Conservation (phyloP, 73 alveolate species). For the Paramecium bursaria region DNA sequence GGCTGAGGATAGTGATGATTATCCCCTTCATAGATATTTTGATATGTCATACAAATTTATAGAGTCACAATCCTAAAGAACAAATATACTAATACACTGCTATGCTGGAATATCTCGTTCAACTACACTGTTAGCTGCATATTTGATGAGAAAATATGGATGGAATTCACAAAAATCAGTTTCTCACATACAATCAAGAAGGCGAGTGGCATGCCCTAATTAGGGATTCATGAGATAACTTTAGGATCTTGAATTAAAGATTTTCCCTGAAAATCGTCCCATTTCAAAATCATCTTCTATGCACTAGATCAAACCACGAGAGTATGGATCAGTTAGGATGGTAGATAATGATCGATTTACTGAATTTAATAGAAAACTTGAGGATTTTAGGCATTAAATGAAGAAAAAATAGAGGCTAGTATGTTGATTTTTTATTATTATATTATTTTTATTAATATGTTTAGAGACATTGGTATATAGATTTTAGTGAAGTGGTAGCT, state of each 20-base stretch:
- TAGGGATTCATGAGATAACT: conserved; percentile 22
- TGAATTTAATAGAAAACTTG: conserved; percentile 33
- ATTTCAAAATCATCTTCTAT: background rate
- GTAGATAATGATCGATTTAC: background rate
- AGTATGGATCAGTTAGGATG: conserved; percentile 5
- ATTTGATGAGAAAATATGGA: conserved; percentile 23
- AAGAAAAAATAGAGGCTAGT: background rate
- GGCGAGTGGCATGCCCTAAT: conserved; percentile 38
- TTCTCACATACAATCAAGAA: conserved; percentile 31
- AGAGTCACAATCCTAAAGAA: conserved; percentile 5
- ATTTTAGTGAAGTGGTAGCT: too few relatives aligned
- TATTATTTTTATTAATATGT: too few relatives aligned
- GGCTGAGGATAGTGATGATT: conserved; percentile 53
- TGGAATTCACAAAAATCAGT: conserved; percentile 33
- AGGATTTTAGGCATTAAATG: conserved; percentile 19
- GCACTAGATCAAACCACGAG: too few relatives aligned
- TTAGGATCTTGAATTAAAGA: conserved; percentile 23
- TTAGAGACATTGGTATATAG: too few relatives aligned
- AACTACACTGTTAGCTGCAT: conserved; percentile 47
- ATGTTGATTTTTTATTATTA: too few relatives aligned
- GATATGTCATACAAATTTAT: conserved; percentile 11
- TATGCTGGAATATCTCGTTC: conserved; percentile 51
- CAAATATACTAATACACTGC: conserved; percentile 40
- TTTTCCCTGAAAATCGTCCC: background rate
- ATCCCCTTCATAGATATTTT: conserved; percentile 30